A percentile compares a stretch with the other conserved stretches of the same genome.
phyloP scores from a whole-genome alignment of 495 filamentous ascomycete genomes.

The Penicillium flavigenum region DNA sequence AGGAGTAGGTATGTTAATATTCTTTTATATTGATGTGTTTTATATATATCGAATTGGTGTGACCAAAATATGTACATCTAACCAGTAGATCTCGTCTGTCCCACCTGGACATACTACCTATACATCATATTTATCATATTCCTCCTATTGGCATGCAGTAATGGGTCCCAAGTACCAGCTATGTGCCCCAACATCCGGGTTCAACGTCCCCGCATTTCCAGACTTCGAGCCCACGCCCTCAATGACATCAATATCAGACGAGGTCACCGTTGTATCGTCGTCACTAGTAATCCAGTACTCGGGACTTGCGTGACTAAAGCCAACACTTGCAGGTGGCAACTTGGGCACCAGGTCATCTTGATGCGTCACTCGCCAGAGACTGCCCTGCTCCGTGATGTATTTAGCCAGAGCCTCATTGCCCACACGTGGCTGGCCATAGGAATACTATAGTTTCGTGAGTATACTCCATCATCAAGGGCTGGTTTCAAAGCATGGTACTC shows the following conservation, averaged over 20 bases:
- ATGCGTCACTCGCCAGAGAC: slow-evolving; percentile 65
- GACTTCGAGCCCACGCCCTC: slow-evolving; percentile 33
- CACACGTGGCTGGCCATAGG: slow-evolving; percentile 67
- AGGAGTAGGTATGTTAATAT: not conserved
- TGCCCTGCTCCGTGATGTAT: slow-evolving; percentile 53
- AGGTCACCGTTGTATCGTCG: slow-evolving; percentile 39
- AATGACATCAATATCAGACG: slow-evolving; percentile 42
- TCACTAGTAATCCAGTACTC: slow-evolving; percentile 63
- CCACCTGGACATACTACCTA: not conserved
- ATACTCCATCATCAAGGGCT: not conserved
- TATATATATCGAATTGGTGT: not conserved
- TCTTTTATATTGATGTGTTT: not conserved
- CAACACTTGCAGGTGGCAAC: slow-evolving; percentile 55
- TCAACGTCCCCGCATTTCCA: slow-evolving; percentile 40
- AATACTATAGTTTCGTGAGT: slow-evolving; percentile 46
- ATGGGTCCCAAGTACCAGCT: slow-evolving; percentile 29
- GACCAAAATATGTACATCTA: not conserved
- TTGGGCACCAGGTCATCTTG: slow-evolving; percentile 64
- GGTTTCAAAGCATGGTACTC: slow-evolving; percentile 10
- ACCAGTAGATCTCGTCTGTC: not conserved
- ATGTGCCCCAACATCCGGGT: slow-evolving; percentile 14
- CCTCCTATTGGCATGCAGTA: slow-evolving; percentile 20
- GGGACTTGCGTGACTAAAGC: slow-evolving; percentile 62
- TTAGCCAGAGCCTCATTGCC: slow-evolving; percentile 57
- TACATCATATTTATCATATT: not conserved